Conservation (phyloP, 2,329 filamentous ascomycete genomes). For the Fusarium oxysporum region DNA sequence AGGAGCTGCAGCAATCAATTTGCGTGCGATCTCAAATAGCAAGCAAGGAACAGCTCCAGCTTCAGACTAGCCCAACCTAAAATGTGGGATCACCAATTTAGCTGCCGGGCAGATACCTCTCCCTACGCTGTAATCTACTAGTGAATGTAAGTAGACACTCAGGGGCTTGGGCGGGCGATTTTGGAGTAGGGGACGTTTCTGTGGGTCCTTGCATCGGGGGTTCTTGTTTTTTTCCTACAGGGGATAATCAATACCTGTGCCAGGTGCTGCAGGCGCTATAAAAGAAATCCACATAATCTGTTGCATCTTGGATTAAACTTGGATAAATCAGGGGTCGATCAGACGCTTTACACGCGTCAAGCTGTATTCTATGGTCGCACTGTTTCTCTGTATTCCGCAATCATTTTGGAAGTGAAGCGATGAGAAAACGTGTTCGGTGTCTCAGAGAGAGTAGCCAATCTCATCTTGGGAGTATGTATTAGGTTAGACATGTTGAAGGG, state of each 20-base stretch:
- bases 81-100: slow-evolving; percentile 42
- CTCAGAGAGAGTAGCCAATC: slow-evolving; percentile 18
- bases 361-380: neutral
- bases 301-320: slow-evolving; percentile 12
- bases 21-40: neutral
- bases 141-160: slow-evolving; percentile 9
- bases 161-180: slow-evolving; percentile 31
- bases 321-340: slow-evolving; percentile 24
- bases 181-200: slow-evolving; percentile 25
- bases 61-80: slow-evolving; percentile 25
- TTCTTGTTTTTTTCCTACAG: neutral
- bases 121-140: neutral
- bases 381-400: neutral
- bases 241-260: neutral
- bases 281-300: neutral
- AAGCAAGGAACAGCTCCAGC: slow-evolving; percentile 16
- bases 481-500: slow-evolving; percentile 22
- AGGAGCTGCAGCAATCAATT: slow-evolving; percentile 13
- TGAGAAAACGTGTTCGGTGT: neutral
- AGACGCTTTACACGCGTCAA: slow-evolving; percentile 30
- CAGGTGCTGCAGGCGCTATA: neutral
- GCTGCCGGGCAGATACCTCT: slow-evolving; percentile 20
- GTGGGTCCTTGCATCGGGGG: slow-evolving; percentile 26
- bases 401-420: no score
- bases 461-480: slow-evolving; percentile 10